Evolutionary conservation across 495 filamentous ascomycete genomes (phyloP), one percentile per base, ranked within the genome.

Genomic region (Hypomontagnella monticulosa): DNA sequence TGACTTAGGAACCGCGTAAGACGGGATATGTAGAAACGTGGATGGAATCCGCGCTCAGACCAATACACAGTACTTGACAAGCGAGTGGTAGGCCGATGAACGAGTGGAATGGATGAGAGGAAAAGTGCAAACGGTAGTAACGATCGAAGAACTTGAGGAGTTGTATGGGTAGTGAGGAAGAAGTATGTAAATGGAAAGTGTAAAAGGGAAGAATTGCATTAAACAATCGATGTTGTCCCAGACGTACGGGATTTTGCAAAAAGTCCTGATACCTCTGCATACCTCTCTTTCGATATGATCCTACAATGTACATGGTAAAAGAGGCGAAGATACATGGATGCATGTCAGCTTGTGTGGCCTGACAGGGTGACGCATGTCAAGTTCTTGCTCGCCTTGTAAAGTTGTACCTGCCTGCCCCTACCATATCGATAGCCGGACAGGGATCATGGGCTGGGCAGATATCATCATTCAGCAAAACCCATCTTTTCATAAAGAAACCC

Each of bases 271-370:
- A 19, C 34, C 54, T 44, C n/a, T n/a, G n/a, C n/a, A n/a, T n/a
- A n/a, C n/a, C n/a, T n/a, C n/a, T n/a, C 55, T 51, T 36, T 52
- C 18, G 49, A 59, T 66, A 49, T 38, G 43, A 60, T 40, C 19
- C 32, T 61, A n/a, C n/a, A n/a, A n/a, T n/a, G n/a, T n/a, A n/a
- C n/a, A n/a, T n/a, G n/a, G n/a, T n/a, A 12, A 43, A 58, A 64
- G 66, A 60, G 61, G 55, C 55, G 36, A 61, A 61, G 60, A 64
- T 43, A 60, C 66, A 64, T 69, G 66, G 60, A 64, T 43, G 66
- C 66, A 64, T 69, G 66, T 69, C 60, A 69, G 66, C 66, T 61
- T 59, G 53, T 63, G 59, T 64, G 66, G 66, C 44, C 60, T 69
- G 66, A 69, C 66, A 64, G 61, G 66, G 66, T 48, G 55, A 61